Evolutionary conservation across 306 rosid species (phyloP), one percentile per base, ranked within the genome.

Genomic region (Hylodesmum podocarpum): DNA sequence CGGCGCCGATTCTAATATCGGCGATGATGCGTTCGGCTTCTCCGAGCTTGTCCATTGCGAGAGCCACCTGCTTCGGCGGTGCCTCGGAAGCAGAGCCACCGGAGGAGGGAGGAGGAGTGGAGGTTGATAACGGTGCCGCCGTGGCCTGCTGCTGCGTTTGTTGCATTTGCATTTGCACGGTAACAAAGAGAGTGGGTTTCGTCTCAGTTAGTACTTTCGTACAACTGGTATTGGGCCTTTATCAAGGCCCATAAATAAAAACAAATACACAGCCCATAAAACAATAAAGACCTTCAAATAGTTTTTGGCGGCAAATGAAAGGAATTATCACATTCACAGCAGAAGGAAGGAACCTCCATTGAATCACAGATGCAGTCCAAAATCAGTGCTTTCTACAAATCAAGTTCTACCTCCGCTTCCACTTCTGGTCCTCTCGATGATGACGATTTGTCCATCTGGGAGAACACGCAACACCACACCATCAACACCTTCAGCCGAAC

Each of bases 21-120:
- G 97, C 97, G 47, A 92, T 90, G 58, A 90, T 88, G 27, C 98
- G 90, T 9, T 89, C 95, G 37, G 95, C 97, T 72, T 92, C 82
- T 24, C 91, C 83, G n/a, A 94, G 93, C 64, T 96, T 78, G 33
- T 92, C 95, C 95, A 94, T 90, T 25, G 98, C 96, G 19, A 74
- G 82, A 19, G 97, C 97, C 40, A 90, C 98, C 89, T 88, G 96
- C 91, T 92, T 95, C 39, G 97, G 98, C 66, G 96, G 97, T 41
- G 96, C 98, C 85, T 92, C 98, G 40, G 81, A 85, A 59, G 77
- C 43, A 44, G 73, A 19, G 19, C 73, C 84, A 36, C 82, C 84
- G 5, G 89, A 62, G 24, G 81, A 57, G 16, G 82, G 58, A 50
- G 91, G 59, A 34, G 86, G 66, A 76, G 66, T 82, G 64, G 88